A percentile compares a stretch with the other conserved stretches of the same genome.
Evolutionary conservation across 2,329 filamentous ascomycete species (phyloP).

Genomic region (Scedosporium aurantiacum): DNA sequence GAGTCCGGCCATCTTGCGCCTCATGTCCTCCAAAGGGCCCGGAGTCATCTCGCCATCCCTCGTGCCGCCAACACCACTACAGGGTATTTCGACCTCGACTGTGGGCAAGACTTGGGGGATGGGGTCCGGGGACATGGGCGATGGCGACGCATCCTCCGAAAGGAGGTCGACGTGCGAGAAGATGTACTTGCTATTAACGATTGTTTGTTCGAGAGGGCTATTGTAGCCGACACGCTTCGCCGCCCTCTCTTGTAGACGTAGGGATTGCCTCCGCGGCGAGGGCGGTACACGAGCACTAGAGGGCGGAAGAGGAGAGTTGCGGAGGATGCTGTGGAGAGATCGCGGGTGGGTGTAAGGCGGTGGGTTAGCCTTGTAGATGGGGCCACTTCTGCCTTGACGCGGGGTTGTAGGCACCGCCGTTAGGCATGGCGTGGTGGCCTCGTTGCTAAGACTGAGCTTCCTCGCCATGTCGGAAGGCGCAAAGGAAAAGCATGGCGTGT

Average conservation of each 20-base stretch:
- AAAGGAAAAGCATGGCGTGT: constrained; percentile 7
- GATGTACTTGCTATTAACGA: constrained; percentile 50
- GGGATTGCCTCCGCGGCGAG: constrained; percentile 43
- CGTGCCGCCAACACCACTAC: constrained; percentile 40
- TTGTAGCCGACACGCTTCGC: constrained; percentile 50
- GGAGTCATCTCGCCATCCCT: constrained; percentile 52
- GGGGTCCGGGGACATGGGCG: constrained; percentile 11
- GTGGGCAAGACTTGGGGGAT: constrained; percentile 24
- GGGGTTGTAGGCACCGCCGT: constrained; percentile 2
- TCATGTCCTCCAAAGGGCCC: constrained; percentile 53
- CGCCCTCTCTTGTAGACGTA: constrained; percentile 42
- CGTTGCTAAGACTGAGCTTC: constrained; percentile 11
- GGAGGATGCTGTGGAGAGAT: constrained; percentile 51
- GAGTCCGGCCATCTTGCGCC: constrained; percentile 42
- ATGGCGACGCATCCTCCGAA: constrained; percentile 42
- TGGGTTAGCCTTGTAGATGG: constrained; percentile 14
- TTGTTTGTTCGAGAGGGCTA: constrained; percentile 51
- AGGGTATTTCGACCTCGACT: constrained; percentile 36
- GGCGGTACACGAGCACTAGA: constrained; percentile 36
- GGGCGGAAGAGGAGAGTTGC: constrained; percentile 53
- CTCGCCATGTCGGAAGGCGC: constrained; percentile 5
- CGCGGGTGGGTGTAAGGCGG: constrained; percentile 49
- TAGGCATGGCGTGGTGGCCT: constrained; percentile 4
- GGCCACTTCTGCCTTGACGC: background rate
- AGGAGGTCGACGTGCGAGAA: constrained; percentile 54